Percentiles rank a stretch among this genome's conserved stretches.
phyloP scores from a whole-genome alignment of 2,329 filamentous ascomycete genomes.

The Fusarium incarnatum region DNA sequence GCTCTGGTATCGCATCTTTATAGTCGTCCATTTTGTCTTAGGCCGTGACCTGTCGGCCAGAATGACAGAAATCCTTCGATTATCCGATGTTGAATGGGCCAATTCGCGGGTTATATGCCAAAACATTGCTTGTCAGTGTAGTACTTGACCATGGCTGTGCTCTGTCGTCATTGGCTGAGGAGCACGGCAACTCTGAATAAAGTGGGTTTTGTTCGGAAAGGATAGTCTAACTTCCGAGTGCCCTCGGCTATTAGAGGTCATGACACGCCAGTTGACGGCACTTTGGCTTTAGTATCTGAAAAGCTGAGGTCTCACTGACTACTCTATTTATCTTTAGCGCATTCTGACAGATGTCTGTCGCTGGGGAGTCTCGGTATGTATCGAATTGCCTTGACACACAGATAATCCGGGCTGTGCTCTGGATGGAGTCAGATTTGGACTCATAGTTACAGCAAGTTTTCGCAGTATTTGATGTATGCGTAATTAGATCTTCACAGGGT shows the following conservation, averaged over 20 bases:
- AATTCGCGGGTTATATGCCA: too few relatives aligned
- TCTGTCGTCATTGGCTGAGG: background rate
- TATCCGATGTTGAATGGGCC: background rate
- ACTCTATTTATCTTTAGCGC: background rate
- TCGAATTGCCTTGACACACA: accelerated
- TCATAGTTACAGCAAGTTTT: too few relatives aligned
- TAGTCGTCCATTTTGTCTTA: background rate
- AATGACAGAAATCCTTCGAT: background rate
- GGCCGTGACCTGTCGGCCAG: background rate
- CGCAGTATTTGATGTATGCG: too few relatives aligned
- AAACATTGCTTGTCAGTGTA: too few relatives aligned
- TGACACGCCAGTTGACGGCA: background rate
- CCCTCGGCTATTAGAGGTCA: conserved; percentile 7
- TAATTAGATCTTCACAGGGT: too few relatives aligned
- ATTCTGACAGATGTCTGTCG: accelerated
- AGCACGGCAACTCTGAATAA: background rate
- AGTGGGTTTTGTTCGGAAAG: background rate
- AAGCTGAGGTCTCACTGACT: background rate
- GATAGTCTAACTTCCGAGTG: conserved; percentile 3
- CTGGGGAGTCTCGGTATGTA: too few relatives aligned
- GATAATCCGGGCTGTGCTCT: too few relatives aligned
- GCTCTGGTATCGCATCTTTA: background rate
- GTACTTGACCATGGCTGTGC: background rate
- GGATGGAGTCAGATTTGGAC: too few relatives aligned
- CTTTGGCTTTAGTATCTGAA: background rate